These are phyloP conservation scores for Myxozyma sirexii DNA, from an alignment of 805 yeast species.

Conservation along the genomic window DNA sequence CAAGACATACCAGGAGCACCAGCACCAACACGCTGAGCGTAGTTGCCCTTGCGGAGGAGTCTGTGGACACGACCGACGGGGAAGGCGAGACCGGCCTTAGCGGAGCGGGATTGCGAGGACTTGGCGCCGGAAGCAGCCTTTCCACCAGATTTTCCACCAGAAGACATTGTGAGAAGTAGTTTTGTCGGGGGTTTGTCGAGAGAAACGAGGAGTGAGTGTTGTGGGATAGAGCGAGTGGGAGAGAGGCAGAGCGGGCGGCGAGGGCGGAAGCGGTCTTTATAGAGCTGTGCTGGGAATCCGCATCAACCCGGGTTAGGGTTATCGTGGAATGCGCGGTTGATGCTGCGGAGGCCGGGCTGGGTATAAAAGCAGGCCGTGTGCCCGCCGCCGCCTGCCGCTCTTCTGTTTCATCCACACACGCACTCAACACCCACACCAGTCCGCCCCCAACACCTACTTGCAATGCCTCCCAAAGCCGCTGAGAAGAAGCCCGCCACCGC, in stretches of 20 bases:
- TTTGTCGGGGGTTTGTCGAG: slow-evolving; percentile 6
- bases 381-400: slow-evolving; percentile 21
- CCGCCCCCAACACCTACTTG: slow-evolving; percentile 7
- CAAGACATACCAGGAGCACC: slow-evolving; percentile 77
- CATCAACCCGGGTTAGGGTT: slow-evolving; percentile 21
- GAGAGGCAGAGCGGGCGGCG: slow-evolving; percentile 16
- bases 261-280: slow-evolving; percentile 30
- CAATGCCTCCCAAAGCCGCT: slow-evolving; percentile 54
- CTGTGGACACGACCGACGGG: slow-evolving; percentile 99
- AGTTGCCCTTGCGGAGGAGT: slow-evolving; percentile 93
- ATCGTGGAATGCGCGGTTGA: slow-evolving; percentile 17
- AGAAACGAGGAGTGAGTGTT: not conserved
- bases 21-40: slow-evolving; percentile 98
- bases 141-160: slow-evolving; percentile 70
- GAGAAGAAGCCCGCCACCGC: slow-evolving; percentile 61
- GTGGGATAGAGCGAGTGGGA: not conserved
- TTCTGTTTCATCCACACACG: not conserved
- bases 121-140: slow-evolving; percentile 92
- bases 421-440: not conserved
- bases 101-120: slow-evolving; percentile 96
- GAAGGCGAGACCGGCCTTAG: slow-evolving; percentile 98
- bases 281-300: slow-evolving; percentile 14
- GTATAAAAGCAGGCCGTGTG: slow-evolving; percentile 24
- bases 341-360: slow-evolving; percentile 18
- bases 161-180: slow-evolving; percentile 43